These are phyloP conservation scores for Tricholoma furcatifolium DNA, from an alignment of 768 basidiomycete species.

Conservation along the genomic window DNA sequence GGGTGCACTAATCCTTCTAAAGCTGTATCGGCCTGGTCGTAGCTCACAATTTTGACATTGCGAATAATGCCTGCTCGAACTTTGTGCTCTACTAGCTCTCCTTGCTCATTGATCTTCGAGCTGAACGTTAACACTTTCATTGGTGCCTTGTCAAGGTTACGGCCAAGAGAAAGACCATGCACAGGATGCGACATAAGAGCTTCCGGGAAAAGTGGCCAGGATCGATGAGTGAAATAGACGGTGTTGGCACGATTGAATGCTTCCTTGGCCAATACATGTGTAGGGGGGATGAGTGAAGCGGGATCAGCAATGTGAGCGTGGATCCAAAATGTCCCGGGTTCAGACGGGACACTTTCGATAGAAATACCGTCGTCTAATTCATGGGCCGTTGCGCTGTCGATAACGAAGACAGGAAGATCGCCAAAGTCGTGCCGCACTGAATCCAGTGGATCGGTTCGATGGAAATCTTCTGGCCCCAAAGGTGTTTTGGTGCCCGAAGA, in stretches of 20 bases:
- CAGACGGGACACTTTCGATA: conserved; percentile 61
- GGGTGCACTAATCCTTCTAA: conserved; percentile 29
- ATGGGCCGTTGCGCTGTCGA: conserved; percentile 76
- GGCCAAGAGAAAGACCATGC: conserved; percentile 41
- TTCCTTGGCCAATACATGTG: conserved; percentile 55
- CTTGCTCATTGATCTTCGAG: conserved; percentile 55
- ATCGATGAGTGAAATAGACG: conserved; percentile 63
- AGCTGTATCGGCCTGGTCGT: conserved; percentile 61
- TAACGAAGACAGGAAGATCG: conserved; percentile 74
- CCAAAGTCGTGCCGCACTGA: conserved; percentile 86
- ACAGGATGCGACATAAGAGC: conserved; percentile 44
- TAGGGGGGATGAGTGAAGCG: conserved; percentile 71
- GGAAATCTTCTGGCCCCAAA: conserved; percentile 64
- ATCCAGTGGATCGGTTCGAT: conserved; percentile 61
- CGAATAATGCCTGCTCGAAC: conserved; percentile 73
- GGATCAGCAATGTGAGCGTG: conserved; percentile 96
- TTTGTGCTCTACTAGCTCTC: conserved; percentile 67
- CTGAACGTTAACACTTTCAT: conserved; percentile 80
- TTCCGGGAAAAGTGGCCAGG: conserved; percentile 73
- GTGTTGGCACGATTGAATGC: conserved; percentile 56
- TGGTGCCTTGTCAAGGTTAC: conserved; percentile 31
- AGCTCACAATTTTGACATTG: conserved; percentile 63
- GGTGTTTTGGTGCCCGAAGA: conserved; percentile 26
- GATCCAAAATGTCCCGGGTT: conserved; percentile 69
- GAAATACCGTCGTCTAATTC: conserved; percentile 96